A percentile compares a stretch with the other conserved stretches of the same genome.
These are phyloP conservation scores for Escovopsis sp. DNA, from an alignment of 2,329 filamentous ascomycete genomes.

Conservation along the genomic window DNA sequence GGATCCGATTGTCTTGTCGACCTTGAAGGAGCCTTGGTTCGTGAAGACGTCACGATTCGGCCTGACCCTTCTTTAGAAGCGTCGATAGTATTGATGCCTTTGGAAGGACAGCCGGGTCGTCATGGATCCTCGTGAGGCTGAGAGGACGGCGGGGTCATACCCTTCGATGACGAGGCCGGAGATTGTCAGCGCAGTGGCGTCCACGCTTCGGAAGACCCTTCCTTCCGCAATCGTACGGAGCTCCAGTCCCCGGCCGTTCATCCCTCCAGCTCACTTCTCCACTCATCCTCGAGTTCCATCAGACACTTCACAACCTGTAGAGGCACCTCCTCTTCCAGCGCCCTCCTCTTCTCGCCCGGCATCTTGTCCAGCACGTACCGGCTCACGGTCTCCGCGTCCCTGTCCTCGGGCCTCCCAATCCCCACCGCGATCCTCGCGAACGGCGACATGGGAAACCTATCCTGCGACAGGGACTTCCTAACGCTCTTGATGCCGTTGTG, in stretches of 20 bases:
- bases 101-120: no score
- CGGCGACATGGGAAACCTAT: conserved; percentile 24
- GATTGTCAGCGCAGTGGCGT: no score
- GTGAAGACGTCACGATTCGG: no score
- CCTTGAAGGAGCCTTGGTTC: no score
- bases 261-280: conserved; percentile 10
- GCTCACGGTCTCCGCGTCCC: conserved; percentile 53
- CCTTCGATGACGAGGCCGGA: no score
- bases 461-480: conserved; percentile 31
- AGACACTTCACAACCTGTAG: conserved; percentile 36
- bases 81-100: no score
- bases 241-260: background rate
- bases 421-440: conserved; percentile 61
- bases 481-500: conserved; percentile 66
- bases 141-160: no score
- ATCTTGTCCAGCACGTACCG: conserved; percentile 65
- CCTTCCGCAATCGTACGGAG: no score
- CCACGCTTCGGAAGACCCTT: no score
- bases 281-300: conserved; percentile 28
- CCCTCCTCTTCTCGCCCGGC: conserved; percentile 32
- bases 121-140: no score
- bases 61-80: no score
- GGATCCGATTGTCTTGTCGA: no score
- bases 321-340: conserved; percentile 37
- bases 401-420: conserved; percentile 65